A percentile compares a stretch with the other conserved stretches of the same genome.
Conservation (phyloP, 2,329 filamentous ascomycete genomes). For the Apiospora koreana region DNA sequence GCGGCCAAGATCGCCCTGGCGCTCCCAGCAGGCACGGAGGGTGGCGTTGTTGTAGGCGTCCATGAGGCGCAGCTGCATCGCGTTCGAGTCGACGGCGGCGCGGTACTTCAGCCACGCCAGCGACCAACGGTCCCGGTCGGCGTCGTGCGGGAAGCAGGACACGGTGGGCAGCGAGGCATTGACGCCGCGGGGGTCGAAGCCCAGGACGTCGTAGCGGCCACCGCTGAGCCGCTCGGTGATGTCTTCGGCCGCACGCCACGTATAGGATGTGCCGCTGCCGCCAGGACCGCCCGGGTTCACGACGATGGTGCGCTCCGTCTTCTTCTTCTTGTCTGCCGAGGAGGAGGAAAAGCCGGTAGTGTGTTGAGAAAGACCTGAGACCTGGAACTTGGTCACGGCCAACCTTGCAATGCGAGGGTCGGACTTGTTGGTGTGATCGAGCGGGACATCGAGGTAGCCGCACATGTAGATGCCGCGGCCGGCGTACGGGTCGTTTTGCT, state of each 20-base stretch:
- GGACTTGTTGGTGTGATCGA: slow-evolving; percentile 48
- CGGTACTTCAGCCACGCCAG: slow-evolving; percentile 40
- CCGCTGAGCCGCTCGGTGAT: slow-evolving; percentile 44
- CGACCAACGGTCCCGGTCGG: slow-evolving; percentile 48
- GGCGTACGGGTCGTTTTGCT: slow-evolving; percentile 32
- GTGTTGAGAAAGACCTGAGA: slow-evolving; percentile 45
- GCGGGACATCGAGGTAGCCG: slow-evolving; percentile 48
- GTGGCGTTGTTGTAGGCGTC: slow-evolving; percentile 49
- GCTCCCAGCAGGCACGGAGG: slow-evolving; percentile 44
- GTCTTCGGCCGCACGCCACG: slow-evolving; percentile 38
- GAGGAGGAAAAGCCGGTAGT: too few species aligned
- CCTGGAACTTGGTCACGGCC: slow-evolving; percentile 51
- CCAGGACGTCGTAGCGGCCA: slow-evolving; percentile 47
- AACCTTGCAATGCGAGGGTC: slow-evolving; percentile 46
- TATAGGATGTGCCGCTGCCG: slow-evolving; percentile 45
- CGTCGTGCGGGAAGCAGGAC: slow-evolving; percentile 47
- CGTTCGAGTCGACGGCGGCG: slow-evolving; percentile 35
- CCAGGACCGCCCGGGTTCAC: slow-evolving; percentile 54
- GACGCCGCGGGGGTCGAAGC: slow-evolving; percentile 57
- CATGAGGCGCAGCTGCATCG: slow-evolving; percentile 41
- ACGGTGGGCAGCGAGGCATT: slow-evolving; percentile 47
- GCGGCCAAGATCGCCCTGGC: slow-evolving; percentile 45
- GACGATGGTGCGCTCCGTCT: slow-evolving; percentile 44
- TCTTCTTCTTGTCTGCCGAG: slow-evolving; percentile 39
- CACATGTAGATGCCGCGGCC: slow-evolving; percentile 49